Conservation (phyloP, 1,284 basidiomycete species). For the Papiliotrema flavescens region DNA sequence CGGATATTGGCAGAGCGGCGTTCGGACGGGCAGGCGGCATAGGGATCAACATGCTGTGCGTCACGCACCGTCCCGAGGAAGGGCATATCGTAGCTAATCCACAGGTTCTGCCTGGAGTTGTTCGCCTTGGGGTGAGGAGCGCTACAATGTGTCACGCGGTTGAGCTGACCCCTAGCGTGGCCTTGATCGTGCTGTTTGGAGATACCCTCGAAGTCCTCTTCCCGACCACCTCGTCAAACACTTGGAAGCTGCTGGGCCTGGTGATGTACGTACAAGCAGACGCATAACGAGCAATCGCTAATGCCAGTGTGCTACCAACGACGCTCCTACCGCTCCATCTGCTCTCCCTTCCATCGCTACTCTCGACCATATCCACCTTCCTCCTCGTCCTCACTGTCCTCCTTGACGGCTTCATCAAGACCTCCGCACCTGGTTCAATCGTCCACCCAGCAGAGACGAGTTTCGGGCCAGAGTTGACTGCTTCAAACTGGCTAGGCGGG, state of each 20-base stretch:
- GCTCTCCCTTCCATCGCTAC: slow-evolving; percentile 77
- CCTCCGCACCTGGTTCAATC: slow-evolving; percentile 74
- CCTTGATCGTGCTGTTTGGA: slow-evolving; percentile 78
- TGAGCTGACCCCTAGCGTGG: slow-evolving; percentile 56
- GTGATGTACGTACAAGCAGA: slow-evolving; percentile 57
- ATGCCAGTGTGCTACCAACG: slow-evolving; percentile 67
- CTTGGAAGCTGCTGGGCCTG: slow-evolving; percentile 72
- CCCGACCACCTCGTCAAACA: slow-evolving; percentile 62
- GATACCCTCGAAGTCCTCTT: slow-evolving; percentile 74
- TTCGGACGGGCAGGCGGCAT: slow-evolving; percentile 68
- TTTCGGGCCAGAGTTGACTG: slow-evolving; percentile 57
- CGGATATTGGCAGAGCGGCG: slow-evolving; percentile 81
- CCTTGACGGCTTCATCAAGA: slow-evolving; percentile 77
- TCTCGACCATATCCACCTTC: slow-evolving; percentile 76
- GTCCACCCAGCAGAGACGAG: slow-evolving; percentile 70
- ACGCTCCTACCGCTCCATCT: slow-evolving; percentile 77
- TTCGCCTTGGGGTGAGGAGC: slow-evolving; percentile 56
- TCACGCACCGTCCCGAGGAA: no score
- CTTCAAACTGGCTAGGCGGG: slow-evolving; percentile 52
- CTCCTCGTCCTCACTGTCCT: slow-evolving; percentile 75
- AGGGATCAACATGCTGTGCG: slow-evolving; percentile 41
- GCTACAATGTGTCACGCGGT: not conserved
- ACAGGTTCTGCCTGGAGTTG: slow-evolving; percentile 72
- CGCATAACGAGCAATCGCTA: not conserved
- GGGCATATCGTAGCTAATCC: slow-evolving; percentile 6